Percentiles rank a stretch among this genome's conserved stretches.
These are phyloP conservation scores for Cochlearia excelsa DNA, from an alignment of 345 rosid genomes.

Conservation along the genomic window DNA sequence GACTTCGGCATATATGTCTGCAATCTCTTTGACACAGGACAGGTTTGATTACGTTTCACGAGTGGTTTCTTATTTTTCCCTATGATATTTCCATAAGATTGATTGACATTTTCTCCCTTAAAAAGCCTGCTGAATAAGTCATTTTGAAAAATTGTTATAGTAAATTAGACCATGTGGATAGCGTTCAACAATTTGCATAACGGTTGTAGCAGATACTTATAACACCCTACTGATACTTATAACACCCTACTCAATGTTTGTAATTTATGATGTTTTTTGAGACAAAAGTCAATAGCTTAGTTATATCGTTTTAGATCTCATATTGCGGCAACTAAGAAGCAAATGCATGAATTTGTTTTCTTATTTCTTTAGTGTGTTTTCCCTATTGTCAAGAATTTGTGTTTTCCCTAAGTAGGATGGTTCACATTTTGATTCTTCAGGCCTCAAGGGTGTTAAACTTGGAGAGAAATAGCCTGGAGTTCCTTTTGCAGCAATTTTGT, in stretches of 20 bases:
- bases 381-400: too few species aligned
- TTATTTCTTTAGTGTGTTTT: background rate
- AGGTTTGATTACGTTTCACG: constrained; percentile 48
- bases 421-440: constrained; percentile 39
- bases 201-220: constrained; percentile 9
- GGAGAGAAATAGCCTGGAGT: constrained; percentile 93
- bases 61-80: constrained; percentile 2
- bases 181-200: background rate
- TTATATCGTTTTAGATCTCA: constrained; percentile 4
- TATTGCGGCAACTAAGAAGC: constrained; percentile 4
- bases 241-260: constrained; percentile 1
- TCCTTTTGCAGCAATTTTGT: constrained; percentile 77
- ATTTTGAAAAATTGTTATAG: background rate
- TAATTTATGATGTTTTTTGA: constrained; percentile 13
- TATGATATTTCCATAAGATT: too few species aligned
- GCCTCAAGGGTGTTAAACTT: constrained; percentile 85
- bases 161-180: constrained; percentile 5
- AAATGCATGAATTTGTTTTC: background rate
- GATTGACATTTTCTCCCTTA: too few species aligned
- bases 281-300: background rate
- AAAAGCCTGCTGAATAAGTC: background rate
- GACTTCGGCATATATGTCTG: constrained; percentile 96
- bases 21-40: constrained; percentile 99
- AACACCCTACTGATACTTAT: constrained; percentile 6
- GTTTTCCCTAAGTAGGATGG: background rate